These are phyloP conservation scores for Crucibulum laeve DNA, from an alignment of 768 basidiomycete genomes.

Conservation along the genomic window DNA sequence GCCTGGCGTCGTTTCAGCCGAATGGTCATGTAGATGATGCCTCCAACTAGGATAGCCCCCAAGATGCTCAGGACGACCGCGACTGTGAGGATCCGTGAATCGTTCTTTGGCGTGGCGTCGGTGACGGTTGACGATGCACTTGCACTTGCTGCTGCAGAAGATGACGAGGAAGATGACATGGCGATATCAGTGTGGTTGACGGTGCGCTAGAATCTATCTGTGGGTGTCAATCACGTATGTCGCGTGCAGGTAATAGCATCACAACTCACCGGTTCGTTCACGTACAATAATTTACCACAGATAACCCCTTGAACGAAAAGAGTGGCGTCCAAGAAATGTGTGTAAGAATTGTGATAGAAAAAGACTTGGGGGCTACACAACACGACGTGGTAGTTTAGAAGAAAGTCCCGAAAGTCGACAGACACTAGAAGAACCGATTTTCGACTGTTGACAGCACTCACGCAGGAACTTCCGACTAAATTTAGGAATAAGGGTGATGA, in stretches of 20 bases:
- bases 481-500: constrained; percentile 11
- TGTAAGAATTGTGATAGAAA: constrained; percentile 1
- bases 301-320: constrained; percentile 27
- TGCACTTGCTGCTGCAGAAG: constrained; percentile 9
- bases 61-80: constrained; percentile 25
- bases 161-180: too few species aligned
- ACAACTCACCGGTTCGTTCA: too few species aligned
- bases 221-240: too few species aligned
- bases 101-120: constrained; percentile 12
- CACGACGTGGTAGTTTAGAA: constrained; percentile 1
- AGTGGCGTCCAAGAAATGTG: constrained; percentile 21
- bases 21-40: constrained; percentile 25
- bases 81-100: constrained; percentile 22
- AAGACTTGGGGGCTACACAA: background rate
- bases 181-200: too few species aligned
- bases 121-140: constrained; percentile 3
- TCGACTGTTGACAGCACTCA: constrained; percentile 3
- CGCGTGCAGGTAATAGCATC: too few species aligned
- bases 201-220: too few species aligned
- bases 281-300: too few species aligned
- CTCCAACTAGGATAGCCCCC: constrained; percentile 23
- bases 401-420: background rate
- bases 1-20: constrained; percentile 23
- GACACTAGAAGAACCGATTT: background rate
- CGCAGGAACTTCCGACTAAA: constrained; percentile 7